Conservation (phyloP, 768 basidiomycete genomes). For the Mrakia frigida region DNA sequence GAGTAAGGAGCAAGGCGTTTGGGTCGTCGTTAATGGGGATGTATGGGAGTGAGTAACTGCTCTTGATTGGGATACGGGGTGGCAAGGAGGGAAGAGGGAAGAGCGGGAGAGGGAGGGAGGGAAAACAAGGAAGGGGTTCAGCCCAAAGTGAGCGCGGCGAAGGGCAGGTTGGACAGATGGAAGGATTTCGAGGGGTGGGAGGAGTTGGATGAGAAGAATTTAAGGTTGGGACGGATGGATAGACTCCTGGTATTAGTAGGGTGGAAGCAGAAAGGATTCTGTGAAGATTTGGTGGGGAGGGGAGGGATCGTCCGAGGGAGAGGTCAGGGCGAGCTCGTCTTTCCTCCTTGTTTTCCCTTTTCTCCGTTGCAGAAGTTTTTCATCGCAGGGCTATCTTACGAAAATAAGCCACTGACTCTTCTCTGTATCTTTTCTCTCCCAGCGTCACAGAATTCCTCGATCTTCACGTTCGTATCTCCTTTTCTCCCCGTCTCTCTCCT, state of each 20-base stretch:
- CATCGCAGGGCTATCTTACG: too few relatives aligned
- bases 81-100: not conserved
- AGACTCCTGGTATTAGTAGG: too few relatives aligned
- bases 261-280: too few relatives aligned
- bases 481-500: not conserved
- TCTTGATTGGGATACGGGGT: not conserved
- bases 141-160: not conserved
- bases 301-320: too few relatives aligned
- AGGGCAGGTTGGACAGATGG: too few relatives aligned
- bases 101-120: not conserved
- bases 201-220: too few relatives aligned
- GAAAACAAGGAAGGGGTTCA: not conserved
- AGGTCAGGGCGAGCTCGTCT: not conserved
- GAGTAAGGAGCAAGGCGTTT: constrained; percentile 2
- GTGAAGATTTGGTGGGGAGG: too few relatives aligned
- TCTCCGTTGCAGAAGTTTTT: too few relatives aligned
- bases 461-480: constrained; percentile 4
- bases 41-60: constrained; percentile 18
- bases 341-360: not conserved
- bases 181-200: too few relatives aligned
- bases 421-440: not conserved
- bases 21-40: constrained; percentile 16
- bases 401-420: too few relatives aligned
- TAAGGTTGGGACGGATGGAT: too few relatives aligned
- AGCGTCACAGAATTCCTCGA: constrained; percentile 8